Conservation (phyloP, 2,329 filamentous ascomycete species). For the Aspergillus versicolor region DNA sequence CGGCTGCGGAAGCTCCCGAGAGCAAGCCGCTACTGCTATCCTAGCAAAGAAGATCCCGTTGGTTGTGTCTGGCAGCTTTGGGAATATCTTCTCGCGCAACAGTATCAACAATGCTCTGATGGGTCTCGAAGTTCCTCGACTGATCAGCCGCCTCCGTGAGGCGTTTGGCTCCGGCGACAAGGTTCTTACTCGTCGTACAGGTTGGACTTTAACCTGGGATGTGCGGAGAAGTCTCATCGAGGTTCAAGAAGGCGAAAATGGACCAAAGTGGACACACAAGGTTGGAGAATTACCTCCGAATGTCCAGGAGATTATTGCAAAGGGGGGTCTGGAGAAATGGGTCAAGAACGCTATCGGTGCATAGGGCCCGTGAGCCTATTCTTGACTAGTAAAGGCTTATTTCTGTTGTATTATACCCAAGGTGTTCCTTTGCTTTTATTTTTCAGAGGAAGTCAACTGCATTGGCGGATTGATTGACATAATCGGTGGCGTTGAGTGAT, state of each 20-base stretch:
- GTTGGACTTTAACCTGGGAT: conserved; percentile 83
- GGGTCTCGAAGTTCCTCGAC: conserved; percentile 39
- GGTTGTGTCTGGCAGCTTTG: conserved; percentile 39
- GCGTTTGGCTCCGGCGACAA: conserved; percentile 24
- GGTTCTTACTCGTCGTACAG: conserved; percentile 29
- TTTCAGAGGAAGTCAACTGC: not conserved
- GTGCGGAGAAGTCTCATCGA: conserved; percentile 68
- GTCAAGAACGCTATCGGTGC: conserved; percentile 59
- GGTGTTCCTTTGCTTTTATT: not conserved
- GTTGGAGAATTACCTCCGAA: conserved; percentile 82
- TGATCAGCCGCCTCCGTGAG: conserved; percentile 37
- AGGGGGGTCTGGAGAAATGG: conserved; percentile 79
- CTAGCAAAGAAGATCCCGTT: conserved; percentile 38
- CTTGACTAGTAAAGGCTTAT: not conserved
- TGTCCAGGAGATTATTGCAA: conserved; percentile 80
- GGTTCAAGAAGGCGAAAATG: conserved; percentile 67
- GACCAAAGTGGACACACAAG: conserved; percentile 71
- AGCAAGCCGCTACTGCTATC: conserved; percentile 82
- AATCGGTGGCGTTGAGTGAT: not conserved
- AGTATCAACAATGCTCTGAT: conserved; percentile 45
- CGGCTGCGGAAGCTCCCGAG: conserved; percentile 75
- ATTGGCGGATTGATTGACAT: not conserved
- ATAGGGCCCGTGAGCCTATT: conserved; percentile 8
- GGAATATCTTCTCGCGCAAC: conserved; percentile 41
- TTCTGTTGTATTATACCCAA: conserved; percentile 11